Conservation (phyloP, 345 rosid species). For the Triadica sebifera region DNA sequence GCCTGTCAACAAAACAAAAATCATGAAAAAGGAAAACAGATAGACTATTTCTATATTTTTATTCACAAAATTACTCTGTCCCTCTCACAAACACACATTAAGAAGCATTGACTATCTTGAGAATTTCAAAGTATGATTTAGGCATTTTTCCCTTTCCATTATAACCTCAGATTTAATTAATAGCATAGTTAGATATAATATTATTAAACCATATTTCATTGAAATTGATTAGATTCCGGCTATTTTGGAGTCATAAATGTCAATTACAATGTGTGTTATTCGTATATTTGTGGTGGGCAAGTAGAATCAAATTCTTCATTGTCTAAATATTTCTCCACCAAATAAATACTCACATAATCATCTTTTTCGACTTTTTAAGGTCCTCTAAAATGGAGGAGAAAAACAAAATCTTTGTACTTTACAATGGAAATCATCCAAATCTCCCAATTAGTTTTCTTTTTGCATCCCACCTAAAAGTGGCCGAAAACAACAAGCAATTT, state of each 20-base stretch:
- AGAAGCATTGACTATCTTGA: too few species aligned
- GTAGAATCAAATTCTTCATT: constrained; percentile 34
- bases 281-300: constrained; percentile 24
- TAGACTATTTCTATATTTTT: too few species aligned
- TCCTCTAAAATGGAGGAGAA: background rate
- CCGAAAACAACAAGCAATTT: background rate
- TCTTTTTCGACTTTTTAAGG: background rate
- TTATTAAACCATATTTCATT: background rate
- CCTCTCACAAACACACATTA: too few species aligned
- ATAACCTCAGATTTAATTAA: too few species aligned
- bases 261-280: constrained; percentile 3
- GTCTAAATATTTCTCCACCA: constrained; percentile 13
- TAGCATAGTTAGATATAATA: too few species aligned
- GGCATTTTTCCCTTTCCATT: too few species aligned
- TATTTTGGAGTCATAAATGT: background rate
- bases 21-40: too few species aligned
- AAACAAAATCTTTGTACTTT: background rate
- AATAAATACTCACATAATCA: background rate
- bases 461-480: background rate
- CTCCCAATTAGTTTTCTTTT: background rate
- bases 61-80: too few species aligned
- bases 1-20: too few species aligned
- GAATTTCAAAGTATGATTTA: too few species aligned
- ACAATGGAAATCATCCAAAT: background rate
- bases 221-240: background rate